phyloP scores from a whole-genome alignment of 371 early-diverging fungal species.

The Zancudomyces culisetae region DNA sequence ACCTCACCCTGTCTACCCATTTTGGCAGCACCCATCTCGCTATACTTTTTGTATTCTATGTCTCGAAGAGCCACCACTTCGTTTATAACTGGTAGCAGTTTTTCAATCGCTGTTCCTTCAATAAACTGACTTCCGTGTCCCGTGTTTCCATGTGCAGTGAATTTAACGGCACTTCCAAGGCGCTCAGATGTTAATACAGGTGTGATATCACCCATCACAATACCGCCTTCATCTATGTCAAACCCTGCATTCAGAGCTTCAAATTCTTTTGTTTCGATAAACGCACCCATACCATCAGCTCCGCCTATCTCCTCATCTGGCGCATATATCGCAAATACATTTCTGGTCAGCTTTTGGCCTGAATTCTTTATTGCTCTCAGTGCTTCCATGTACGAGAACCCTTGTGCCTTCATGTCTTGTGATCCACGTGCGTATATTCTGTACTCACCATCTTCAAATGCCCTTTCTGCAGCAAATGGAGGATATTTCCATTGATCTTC shows the following conservation, averaged over 20 bases:
- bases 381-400: constrained; percentile 37
- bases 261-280: constrained; percentile 39
- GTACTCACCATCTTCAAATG: constrained; percentile 27
- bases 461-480: constrained; percentile 49
- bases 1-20: constrained; percentile 43
- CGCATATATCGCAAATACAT: constrained; percentile 46
- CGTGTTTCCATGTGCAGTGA: constrained; percentile 32
- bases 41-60: constrained; percentile 21
- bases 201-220: constrained; percentile 30
- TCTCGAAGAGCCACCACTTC: constrained; percentile 37
- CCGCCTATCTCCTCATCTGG: constrained; percentile 77
- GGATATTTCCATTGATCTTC: constrained; percentile 39
- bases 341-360: constrained; percentile 33
- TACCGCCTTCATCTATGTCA: constrained; percentile 58
- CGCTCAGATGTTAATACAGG: constrained; percentile 60
- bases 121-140: constrained; percentile 66
- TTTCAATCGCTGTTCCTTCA: constrained; percentile 38
- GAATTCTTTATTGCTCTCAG: constrained; percentile 31
- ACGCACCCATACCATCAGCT: constrained; percentile 42
- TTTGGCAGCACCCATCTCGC: constrained; percentile 7
- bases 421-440: constrained; percentile 55
- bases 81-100: constrained; percentile 34
- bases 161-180: constrained; percentile 19
- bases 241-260: constrained; percentile 44
- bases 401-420: constrained; percentile 76